Conservation (phyloP, 441 rosid species). For the Adansonia grandidieri region DNA sequence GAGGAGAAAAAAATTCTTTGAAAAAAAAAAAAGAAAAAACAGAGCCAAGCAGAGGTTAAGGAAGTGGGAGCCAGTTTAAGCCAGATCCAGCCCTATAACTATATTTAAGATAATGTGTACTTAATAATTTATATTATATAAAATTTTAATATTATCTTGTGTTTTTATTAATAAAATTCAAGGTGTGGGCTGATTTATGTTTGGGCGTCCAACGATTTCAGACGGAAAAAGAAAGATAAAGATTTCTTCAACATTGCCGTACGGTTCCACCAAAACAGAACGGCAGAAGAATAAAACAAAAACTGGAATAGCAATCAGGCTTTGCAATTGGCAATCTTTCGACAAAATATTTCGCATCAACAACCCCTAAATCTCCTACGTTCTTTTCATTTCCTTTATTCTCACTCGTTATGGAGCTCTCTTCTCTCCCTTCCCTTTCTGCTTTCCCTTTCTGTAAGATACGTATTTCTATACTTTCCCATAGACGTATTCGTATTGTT, state of each 20-base stretch:
- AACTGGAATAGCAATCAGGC: background rate
- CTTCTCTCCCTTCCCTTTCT: slow-evolving; percentile 38
- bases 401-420: slow-evolving; percentile 48
- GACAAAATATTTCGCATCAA: background rate
- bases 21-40: background rate
- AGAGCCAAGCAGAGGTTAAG: background rate
- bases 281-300: background rate
- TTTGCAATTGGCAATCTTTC: slow-evolving; percentile 6
- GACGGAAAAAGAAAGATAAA: background rate
- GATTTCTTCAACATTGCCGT: background rate
- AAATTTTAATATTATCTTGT: no score
- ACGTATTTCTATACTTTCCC: background rate
- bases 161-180: background rate
- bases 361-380: background rate
- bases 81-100: background rate
- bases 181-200: background rate
- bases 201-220: background rate
- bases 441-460: slow-evolving; percentile 40
- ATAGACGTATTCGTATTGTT: background rate
- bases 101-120: no score
- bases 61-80: background rate
- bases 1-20: background rate
- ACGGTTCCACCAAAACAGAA: background rate
- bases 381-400: slow-evolving; percentile 19
- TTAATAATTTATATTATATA: no score